Conservation (phyloP, 495 filamentous ascomycete species). For the Collariella sp. region DNA sequence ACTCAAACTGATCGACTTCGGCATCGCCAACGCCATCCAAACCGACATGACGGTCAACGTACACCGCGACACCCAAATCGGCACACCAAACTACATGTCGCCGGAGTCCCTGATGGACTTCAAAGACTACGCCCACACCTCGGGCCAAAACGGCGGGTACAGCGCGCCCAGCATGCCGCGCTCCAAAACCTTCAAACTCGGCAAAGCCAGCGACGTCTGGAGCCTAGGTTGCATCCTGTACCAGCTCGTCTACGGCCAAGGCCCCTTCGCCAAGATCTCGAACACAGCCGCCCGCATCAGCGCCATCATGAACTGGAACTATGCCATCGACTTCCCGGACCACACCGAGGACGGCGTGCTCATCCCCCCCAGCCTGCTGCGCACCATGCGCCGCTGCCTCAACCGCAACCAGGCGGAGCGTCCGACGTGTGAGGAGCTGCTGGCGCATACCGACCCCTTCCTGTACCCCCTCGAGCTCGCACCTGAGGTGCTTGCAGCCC, state of each 20-base stretch:
- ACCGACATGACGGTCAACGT: conserved; percentile 93
- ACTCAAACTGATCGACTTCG: conserved; percentile 88
- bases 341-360: conserved; percentile 62
- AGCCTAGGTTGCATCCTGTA: conserved; percentile 92
- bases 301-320: conserved; percentile 83
- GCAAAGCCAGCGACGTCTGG: conserved; percentile 94
- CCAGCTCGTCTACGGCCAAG: conserved; percentile 91
- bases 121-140: conserved; percentile 46
- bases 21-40: conserved; percentile 94
- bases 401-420: conserved; percentile 67
- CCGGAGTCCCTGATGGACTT: conserved; percentile 88
- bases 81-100: conserved; percentile 98
- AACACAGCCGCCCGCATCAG: conserved; percentile 65
- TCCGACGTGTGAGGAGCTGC: conserved; percentile 68
- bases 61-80: conserved; percentile 88
- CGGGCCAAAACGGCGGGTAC: conserved; percentile 38
- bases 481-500: conserved; percentile 31
- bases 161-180: conserved; percentile 32
- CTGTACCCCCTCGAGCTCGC: conserved; percentile 60
- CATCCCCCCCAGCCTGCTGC: conserved; percentile 61
- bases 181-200: conserved; percentile 84
- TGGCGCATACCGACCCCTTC: conserved; percentile 66
- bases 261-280: conserved; percentile 85
- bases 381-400: conserved; percentile 71
- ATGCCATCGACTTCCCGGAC: conserved; percentile 73